phyloP scores from a whole-genome alignment of 306 rosid species.

The Castanea crenata region DNA sequence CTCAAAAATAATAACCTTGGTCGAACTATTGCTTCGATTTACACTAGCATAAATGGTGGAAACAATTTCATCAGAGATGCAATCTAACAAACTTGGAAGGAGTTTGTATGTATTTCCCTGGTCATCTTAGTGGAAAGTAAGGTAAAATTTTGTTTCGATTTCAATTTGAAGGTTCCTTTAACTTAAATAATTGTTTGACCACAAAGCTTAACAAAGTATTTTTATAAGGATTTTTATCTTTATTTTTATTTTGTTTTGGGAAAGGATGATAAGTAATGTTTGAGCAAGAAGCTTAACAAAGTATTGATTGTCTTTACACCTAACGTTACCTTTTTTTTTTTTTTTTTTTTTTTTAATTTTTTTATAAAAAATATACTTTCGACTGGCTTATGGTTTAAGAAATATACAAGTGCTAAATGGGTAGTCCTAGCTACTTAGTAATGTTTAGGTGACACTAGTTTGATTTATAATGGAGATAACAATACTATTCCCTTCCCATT shows the following conservation, averaged over 20 bases:
- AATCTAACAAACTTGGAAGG: neutral
- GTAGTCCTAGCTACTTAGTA: neutral
- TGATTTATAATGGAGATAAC: neutral
- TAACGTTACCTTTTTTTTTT: neutral
- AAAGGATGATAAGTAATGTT: too few species aligned
- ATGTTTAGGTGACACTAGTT: neutral
- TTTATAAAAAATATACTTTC: neutral
- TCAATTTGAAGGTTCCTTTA: neutral
- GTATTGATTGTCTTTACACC: too few species aligned
- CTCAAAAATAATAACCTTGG: neutral
- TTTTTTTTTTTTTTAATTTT: neutral
- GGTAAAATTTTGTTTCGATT: neutral
- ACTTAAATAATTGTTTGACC: neutral
- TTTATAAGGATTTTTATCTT: too few species aligned
- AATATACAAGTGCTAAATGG: neutral
- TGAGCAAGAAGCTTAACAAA: too few species aligned
- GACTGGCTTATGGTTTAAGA: neutral
- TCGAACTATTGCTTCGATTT: neutral
- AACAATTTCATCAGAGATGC: neutral
- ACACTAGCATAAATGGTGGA: neutral
- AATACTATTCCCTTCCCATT: neutral
- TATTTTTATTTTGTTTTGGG: too few species aligned
- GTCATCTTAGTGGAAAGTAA: neutral
- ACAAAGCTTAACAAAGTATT: neutral
- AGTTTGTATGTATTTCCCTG: neutral